Base-by-base conservation (phyloP, 495 filamentous ascomycete species). In the Podospora pseudopauciseta region DNA sequence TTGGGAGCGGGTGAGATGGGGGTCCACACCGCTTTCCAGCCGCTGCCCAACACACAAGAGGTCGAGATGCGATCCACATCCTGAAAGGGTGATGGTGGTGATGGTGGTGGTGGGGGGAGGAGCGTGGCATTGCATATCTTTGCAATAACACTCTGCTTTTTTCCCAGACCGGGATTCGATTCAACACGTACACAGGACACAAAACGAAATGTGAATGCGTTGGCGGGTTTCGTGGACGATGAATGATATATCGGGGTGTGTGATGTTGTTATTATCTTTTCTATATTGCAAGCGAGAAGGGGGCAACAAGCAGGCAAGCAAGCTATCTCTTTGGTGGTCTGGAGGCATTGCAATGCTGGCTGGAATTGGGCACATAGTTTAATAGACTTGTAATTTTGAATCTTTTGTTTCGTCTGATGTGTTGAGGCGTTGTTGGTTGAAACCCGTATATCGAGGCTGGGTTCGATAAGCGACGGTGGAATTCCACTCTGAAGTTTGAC, bases 351-450 rank as follows among this genome's bases (percentile, higher is more conserved):
- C 19, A 5, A 62, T 30, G 30, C 30, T 27, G 23, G 18, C 27
- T 62, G 60, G 57, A 49, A 66, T 54, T 66, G 62, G 57, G 49
- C 49, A 65, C 66, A 67, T 67, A 67, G 67, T 63, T 63, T 72
- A 70, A 74, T 74, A 75, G 73, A 75, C 67, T 71, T 71, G 65
- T 72, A 75, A 71, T 72, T 72, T 16, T 39, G 20, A 28, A 61
- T 23, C 49, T 13, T n/a, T 64, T 11, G 30, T 32, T 32, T 32
- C 30, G 30, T 32, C 3, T 32, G 30, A 32, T 32, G 30, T 32
- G 30, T 32, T 32, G 30, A 23, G 23, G 23, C 23, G 23, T 28
- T 60, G 30, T 23, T 3, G 2, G 15, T n/a, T 32, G 30, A 32
- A 32, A 32, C 30, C 30, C 30, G 30, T 32, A 32, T 32, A 32